phyloP scores from a whole-genome alignment of 2,329 filamentous ascomycete species.

The Lizonia empirigonia region DNA sequence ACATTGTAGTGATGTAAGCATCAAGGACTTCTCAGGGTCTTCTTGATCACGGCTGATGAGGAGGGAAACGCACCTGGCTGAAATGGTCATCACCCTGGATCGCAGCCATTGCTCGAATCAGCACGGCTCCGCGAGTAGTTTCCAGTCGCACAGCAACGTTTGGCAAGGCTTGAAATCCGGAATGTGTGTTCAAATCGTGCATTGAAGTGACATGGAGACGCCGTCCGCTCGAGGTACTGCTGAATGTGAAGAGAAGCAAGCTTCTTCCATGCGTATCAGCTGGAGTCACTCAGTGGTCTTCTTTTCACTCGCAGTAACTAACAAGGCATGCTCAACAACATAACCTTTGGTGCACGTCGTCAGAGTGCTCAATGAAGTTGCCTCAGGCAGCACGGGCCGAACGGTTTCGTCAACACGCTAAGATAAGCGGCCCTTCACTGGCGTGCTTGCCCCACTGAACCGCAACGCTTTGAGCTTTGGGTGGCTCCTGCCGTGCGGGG shows the following conservation, averaged over 20 bases:
- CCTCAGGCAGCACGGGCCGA: slow-evolving; percentile 21
- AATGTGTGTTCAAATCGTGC: background rate
- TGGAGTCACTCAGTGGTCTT: background rate
- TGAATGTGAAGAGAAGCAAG: background rate
- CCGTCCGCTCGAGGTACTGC: background rate
- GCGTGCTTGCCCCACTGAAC: slow-evolving; percentile 27
- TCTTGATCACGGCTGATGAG: background rate
- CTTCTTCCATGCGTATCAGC: background rate
- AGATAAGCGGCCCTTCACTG: slow-evolving; percentile 20
- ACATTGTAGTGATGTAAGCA: background rate
- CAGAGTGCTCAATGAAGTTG: slow-evolving; percentile 5
- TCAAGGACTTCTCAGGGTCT: background rate
- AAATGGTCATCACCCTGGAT: background rate
- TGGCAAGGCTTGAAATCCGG: background rate
- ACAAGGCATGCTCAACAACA: background rate
- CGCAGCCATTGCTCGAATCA: background rate
- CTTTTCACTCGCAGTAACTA: background rate
- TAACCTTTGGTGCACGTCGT: background rate
- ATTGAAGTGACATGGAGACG: background rate
- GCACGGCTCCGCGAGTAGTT: background rate
- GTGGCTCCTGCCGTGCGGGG: slow-evolving; percentile 31
- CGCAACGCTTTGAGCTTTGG: slow-evolving; percentile 18
- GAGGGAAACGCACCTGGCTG: background rate
- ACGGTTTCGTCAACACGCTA: slow-evolving; percentile 15
- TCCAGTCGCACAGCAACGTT: background rate